Evolutionary conservation across 257 asterid species (phyloP).

Genomic region (Fraxinus quadrangulata): DNA sequence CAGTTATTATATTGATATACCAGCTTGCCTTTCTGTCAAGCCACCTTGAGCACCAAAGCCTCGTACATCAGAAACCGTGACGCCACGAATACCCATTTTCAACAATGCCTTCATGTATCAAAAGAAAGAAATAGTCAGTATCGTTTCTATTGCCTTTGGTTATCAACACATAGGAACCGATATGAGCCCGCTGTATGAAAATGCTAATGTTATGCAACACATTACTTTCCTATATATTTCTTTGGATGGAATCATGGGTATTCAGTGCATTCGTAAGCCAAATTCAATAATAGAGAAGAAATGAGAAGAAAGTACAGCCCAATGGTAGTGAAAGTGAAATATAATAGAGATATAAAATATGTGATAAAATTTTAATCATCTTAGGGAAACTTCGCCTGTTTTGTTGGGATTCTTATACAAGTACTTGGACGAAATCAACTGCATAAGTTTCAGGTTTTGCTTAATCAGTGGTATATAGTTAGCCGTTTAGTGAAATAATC

Average conservation of each 20-base stretch:
- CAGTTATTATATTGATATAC: constrained; percentile 36
- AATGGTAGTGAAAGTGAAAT: not conserved
- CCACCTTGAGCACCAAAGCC: constrained; percentile 99
- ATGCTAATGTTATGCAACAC: not conserved
- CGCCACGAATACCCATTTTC: constrained; percentile 95
- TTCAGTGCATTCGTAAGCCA: not conserved
- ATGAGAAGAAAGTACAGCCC: not conserved
- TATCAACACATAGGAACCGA: not conserved
- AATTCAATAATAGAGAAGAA: not conserved
- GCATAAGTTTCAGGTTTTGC: constrained; percentile 3
- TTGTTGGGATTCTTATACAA: not conserved
- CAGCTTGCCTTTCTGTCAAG: constrained; percentile 89
- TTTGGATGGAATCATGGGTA: not conserved
- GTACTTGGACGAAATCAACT: not conserved
- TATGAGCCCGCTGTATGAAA: not conserved
- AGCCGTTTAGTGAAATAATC: not conserved
- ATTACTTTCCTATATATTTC: not conserved
- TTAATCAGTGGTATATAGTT: not conserved
- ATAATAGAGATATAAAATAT: not conserved
- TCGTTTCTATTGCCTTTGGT: not conserved
- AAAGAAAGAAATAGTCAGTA: constrained; percentile 24
- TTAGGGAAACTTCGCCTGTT: not conserved
- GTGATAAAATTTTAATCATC: not conserved
- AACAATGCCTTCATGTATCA: constrained; percentile 62
- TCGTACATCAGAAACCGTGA: constrained; percentile 90